Percentiles rank a stretch among this genome's conserved stretches.
Conservation (phyloP, 345 rosid species). For the Citrus glauca region DNA sequence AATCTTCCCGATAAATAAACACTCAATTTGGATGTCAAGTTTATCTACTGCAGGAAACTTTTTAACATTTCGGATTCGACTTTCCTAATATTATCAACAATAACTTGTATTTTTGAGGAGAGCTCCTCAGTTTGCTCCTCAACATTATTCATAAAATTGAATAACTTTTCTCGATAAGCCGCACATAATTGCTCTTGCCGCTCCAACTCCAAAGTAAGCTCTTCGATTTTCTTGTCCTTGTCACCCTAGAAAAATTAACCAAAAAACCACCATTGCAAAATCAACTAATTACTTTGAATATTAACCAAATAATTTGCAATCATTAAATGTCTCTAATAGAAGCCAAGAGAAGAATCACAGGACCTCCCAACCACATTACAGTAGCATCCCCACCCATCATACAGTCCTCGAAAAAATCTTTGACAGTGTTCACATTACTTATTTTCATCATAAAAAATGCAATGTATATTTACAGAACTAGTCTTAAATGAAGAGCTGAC, state of each 20-base stretch:
- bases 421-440: not conserved
- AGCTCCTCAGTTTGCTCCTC: constrained; percentile 62
- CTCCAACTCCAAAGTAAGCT: constrained; percentile 48
- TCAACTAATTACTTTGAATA: not conserved
- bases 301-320: not conserved
- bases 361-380: not conserved
- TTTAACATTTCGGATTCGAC: constrained; percentile 49
- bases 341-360: not conserved
- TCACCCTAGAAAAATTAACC: constrained; percentile 43
- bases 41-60: constrained; percentile 30
- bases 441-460: not conserved
- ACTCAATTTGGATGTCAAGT: constrained; percentile 5
- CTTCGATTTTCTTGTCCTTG: constrained; percentile 68
- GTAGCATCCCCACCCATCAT: not conserved
- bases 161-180: constrained; percentile 45
- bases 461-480: not conserved
- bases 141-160: constrained; percentile 48
- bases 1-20: not conserved
- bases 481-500: not conserved
- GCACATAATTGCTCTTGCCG: constrained; percentile 52
- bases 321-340: not conserved
- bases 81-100: constrained; percentile 52
- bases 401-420: not conserved
- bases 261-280: not conserved
- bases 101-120: constrained; percentile 44